These are phyloP conservation scores for Myochromella boudieri DNA, from an alignment of 768 basidiomycete genomes.

Conservation along the genomic window DNA sequence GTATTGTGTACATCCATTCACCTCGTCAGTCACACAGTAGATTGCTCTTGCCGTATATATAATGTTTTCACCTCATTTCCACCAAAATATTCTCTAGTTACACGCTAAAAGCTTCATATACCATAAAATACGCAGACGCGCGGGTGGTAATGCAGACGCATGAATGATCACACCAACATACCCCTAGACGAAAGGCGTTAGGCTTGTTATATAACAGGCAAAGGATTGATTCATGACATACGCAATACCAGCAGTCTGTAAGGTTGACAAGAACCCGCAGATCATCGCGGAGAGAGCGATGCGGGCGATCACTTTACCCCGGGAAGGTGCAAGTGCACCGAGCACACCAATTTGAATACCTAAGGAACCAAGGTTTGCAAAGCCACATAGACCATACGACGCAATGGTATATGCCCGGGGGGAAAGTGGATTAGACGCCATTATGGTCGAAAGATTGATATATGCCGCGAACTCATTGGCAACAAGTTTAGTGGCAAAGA, in stretches of 20 bases:
- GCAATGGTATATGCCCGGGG: conserved; percentile 79
- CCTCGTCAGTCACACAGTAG: neutral
- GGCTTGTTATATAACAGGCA: too few relatives aligned
- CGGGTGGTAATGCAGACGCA: too few relatives aligned
- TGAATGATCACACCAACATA: conserved; percentile 22
- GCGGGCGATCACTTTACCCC: conserved; percentile 67
- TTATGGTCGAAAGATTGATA: conserved; percentile 51
- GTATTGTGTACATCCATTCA: neutral
- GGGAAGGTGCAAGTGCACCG: conserved; percentile 46
- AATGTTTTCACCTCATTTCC: neutral
- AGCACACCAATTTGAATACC: conserved; percentile 75
- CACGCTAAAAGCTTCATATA: neutral
- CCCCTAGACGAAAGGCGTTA: conserved; percentile 15
- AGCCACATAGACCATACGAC: conserved; percentile 88
- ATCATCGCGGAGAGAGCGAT: conserved; percentile 56
- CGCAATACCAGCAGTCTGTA: conserved; percentile 31
- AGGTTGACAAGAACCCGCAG: conserved; percentile 35
- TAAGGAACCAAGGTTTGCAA: conserved; percentile 83
- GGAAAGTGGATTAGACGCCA: conserved; percentile 55
- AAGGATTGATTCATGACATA: conserved; percentile 8
- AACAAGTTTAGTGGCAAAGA: conserved; percentile 85
- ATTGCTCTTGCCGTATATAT: neutral
- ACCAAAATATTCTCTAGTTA: neutral
- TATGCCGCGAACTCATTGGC: conserved; percentile 89
- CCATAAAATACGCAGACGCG: too few relatives aligned